Evolutionary conservation across 192 early-diverging fungal species (phyloP), one percentile per base, ranked within the genome.

Genomic region (Backusella mclennaniae): DNA sequence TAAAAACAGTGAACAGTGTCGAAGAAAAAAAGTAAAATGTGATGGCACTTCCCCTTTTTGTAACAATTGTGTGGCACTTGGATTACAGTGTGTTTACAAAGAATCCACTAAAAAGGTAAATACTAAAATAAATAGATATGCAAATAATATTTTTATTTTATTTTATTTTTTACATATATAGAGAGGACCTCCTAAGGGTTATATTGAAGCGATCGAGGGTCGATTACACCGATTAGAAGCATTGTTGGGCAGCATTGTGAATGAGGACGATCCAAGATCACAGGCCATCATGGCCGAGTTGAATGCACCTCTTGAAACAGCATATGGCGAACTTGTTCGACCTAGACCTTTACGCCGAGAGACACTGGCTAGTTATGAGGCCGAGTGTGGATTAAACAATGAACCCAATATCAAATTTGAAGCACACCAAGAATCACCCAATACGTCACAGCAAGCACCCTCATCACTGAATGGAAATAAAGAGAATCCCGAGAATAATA

Each of bases 111-210:
- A 79, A 73, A 82, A 82, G 67, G 76, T 82, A 78, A 73, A 56
- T n/a, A 67, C 19, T 17, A 35, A 33, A 75, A 15, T n/a, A 23
- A 9, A 49, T 14, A 69, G 6, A 68, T 21, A 68, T 35, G 17
- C 19, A 67, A 35, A 67, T n/a, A 52, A 23, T 35, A 36, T 29
- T 17, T 44, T 67, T 73, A 39, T 66, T 46, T 70, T 39, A 35
- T 46, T 56, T 2, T 44, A 59, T 33, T 33, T 33, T 33, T 33
- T 33, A 33, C 33, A 33, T 12, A 63, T 63, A 1, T 63, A 96
- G 84, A 87, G 95, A 53, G 95, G 95, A 4, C 95, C 95, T n/a
- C 93, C 93, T 19, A 94, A 94, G 73, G 95, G 95, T 29, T 96
- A 96, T 76, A 95, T 96, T 21, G 95, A 95, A 66, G 92, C 89